Evolutionary conservation across 768 basidiomycete species (phyloP), one percentile per base, ranked within the genome.

Genomic region (Crepidotus variabilis): DNA sequence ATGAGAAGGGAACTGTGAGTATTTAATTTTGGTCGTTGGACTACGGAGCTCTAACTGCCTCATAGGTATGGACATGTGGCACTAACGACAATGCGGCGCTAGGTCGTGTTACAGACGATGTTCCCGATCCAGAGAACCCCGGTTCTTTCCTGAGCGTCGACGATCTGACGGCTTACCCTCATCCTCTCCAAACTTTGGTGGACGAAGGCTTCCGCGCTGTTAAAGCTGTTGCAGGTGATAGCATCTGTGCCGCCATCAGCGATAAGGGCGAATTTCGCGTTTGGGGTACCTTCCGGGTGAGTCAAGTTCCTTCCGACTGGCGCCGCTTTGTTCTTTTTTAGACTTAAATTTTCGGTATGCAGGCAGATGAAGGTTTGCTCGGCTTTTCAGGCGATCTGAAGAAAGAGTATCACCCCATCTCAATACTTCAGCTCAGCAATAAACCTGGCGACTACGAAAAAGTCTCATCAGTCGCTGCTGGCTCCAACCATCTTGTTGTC

Each of bases 211-310:
- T 96, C 77, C 86, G 90, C 54, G 89, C 93, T 0, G 90, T 94
- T 3, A 79, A 82, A 56, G 79, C 94, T 57, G 86, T 85, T 39
- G 87, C 92, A 21, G 94, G 95, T 7, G 95, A 97, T 65, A 92
- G 85, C 59, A 87, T 94, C 60, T 90, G 88, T 61, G 90, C 93
- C 28, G 94, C 92, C 20, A 77, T 97, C 59, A 88, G 87, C 55
- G 77, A 80, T 46, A 75, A 87, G 50, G 95, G 95, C 49, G 87
- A 91, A 57, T 72, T 98, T 50, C 80, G 89, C 56, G 91, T 88
- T 21, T 98, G 95, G 95, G 82, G 85, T 20, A 87, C 88, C 45
- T 98, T 97, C 79, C 81, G 92, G 20, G 95, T 97, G 72, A 57
- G 85, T 69, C 28, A 46, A 57, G n/a, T 50, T 20, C 33, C 39